Conservation (phyloP, 176 grass and related monocot species). For the Rhynchospora tenuis region DNA sequence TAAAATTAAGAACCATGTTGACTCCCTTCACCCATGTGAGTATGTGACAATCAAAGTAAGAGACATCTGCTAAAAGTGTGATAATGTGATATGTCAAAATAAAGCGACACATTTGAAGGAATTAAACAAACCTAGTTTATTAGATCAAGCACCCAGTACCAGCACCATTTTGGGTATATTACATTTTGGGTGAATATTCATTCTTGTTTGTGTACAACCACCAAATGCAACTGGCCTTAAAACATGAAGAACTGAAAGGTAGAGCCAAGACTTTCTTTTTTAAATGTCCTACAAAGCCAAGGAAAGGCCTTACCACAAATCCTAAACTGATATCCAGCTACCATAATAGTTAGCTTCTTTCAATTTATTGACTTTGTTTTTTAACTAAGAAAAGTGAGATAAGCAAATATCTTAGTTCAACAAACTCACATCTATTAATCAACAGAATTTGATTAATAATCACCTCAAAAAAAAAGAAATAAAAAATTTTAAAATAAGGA, state of each 20-base stretch:
- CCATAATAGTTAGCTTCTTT: not conserved
- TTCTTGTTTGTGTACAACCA: not conserved
- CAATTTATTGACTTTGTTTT: not conserved
- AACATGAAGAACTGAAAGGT: constrained; percentile 60
- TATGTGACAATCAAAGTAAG: constrained; percentile 36
- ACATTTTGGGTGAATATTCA: not conserved
- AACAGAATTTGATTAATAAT: too few species aligned
- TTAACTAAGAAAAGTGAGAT: too few species aligned
- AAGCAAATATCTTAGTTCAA: too few species aligned
- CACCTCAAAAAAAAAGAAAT: too few species aligned
- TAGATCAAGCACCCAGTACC: not conserved
- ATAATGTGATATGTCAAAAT: constrained; percentile 1
- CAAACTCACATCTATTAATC: too few species aligned
- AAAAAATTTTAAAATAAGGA: too few species aligned
- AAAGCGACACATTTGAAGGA: not conserved
- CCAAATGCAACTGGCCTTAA: constrained; percentile 14
- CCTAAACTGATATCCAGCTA: not conserved
- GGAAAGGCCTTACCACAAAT: too few species aligned
- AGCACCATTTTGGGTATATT: not conserved
- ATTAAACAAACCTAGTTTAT: not conserved
- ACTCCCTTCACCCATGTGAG: constrained; percentile 34
- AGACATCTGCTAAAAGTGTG: constrained; percentile 48
- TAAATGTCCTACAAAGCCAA: constrained; percentile 37
- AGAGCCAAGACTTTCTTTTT: constrained; percentile 46
- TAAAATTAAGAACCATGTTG: constrained; percentile 51